Evolutionary conservation across 208 protist species (phyloP).

Genomic region (Leishmania lainsoni): DNA sequence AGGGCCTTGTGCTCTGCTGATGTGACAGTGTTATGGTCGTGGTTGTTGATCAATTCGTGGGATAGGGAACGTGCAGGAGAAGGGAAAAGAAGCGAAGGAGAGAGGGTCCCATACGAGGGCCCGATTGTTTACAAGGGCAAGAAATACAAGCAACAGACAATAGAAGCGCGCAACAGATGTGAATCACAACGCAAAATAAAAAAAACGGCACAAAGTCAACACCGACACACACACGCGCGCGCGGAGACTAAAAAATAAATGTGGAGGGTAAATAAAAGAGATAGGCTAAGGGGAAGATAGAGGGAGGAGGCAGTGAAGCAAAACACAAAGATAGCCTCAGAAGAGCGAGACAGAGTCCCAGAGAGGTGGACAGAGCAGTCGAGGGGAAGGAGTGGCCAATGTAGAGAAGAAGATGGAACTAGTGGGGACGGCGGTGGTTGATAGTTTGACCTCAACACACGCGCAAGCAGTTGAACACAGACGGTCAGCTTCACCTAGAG

Average conservation of each 20-base stretch:
- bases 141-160: constrained; percentile 30
- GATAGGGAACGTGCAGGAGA: not conserved
- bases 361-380: not conserved
- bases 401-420: not conserved
- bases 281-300: not conserved
- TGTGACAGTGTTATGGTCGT: not conserved
- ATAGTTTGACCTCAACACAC: not conserved
- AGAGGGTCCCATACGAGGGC: constrained; percentile 2
- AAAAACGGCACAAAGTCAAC: not conserved
- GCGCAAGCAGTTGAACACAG: constrained; percentile 11
- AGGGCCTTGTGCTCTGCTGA: not conserved
- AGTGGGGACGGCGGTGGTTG: not conserved
- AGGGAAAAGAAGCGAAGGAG: not conserved
- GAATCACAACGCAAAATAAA: constrained; percentile 4
- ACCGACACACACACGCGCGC: not conserved
- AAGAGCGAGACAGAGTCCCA: not conserved
- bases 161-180: constrained; percentile 23
- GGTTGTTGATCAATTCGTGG: not conserved
- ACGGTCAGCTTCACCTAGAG: not conserved
- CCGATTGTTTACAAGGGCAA: constrained; percentile 4
- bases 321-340: not conserved
- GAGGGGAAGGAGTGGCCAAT: not conserved
- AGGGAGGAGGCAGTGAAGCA: not conserved
- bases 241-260: constrained; percentile 14
- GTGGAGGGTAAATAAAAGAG: constrained; percentile 18